These are phyloP conservation scores for Pseudogymnoascus sp. DNA, from an alignment of 2,329 filamentous ascomycete genomes.

Conservation along the genomic window DNA sequence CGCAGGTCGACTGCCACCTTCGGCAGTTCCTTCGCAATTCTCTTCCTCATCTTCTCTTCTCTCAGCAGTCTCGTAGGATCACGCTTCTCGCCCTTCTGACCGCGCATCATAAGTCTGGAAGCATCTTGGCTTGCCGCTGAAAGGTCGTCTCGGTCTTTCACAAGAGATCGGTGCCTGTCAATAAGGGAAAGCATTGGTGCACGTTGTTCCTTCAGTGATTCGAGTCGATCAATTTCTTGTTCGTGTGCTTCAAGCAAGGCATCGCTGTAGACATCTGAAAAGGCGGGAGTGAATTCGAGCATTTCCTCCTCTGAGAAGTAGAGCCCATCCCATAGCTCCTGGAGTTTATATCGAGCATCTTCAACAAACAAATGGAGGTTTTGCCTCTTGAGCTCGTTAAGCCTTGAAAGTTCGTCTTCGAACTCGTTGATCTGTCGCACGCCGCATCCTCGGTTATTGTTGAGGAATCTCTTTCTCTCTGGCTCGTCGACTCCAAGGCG, in stretches of 20 bases:
- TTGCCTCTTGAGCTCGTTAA: constrained; percentile 91
- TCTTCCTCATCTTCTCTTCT: constrained; percentile 98
- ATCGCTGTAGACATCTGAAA: constrained; percentile 95
- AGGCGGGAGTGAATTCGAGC: constrained; percentile 94
- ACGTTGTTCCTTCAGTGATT: constrained; percentile 78
- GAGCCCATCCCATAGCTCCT: constrained; percentile 89
- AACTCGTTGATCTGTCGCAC: constrained; percentile 92
- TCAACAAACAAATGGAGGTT: constrained; percentile 95
- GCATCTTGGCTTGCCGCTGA: constrained; percentile 90
- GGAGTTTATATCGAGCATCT: constrained; percentile 81
- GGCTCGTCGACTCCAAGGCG: constrained; percentile 76
- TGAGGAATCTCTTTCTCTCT: constrained; percentile 80
- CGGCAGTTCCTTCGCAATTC: constrained; percentile 90
- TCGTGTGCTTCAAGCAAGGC: constrained; percentile 92
- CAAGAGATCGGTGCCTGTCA: constrained; percentile 73
- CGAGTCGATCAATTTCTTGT: constrained; percentile 76
- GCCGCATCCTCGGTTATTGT: constrained; percentile 83
- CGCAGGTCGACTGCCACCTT: constrained; percentile 82
- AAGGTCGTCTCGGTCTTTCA: constrained; percentile 81
- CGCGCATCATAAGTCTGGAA: constrained; percentile 83
- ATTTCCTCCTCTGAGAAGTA: constrained; percentile 98
- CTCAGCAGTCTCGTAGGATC: constrained; percentile 89
- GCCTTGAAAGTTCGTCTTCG: constrained; percentile 76
- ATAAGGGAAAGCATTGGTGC: constrained; percentile 76
- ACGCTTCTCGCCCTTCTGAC: constrained; percentile 86